Evolutionary conservation across 306 rosid species (phyloP).

Genomic region (Parietaria judaica): DNA sequence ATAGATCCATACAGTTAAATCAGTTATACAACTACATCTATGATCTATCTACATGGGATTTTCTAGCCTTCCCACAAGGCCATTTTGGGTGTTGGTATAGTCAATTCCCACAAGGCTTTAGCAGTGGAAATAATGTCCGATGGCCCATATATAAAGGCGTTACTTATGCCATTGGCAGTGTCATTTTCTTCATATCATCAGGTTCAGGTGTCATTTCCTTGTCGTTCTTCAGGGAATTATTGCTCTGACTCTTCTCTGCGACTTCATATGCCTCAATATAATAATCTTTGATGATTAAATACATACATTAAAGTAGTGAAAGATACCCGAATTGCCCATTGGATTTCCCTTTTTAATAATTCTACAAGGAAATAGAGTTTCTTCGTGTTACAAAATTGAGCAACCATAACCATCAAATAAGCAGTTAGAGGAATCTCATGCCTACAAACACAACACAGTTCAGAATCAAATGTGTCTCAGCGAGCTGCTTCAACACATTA

Average conservation of each 20-base stretch:
- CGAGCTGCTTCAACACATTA: constrained; percentile 71
- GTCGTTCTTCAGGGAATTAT: constrained; percentile 4
- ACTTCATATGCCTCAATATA: not conserved
- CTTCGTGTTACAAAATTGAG: constrained; percentile 9
- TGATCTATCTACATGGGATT: no score
- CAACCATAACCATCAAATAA: constrained; percentile 17
- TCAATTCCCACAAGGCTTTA: constrained; percentile 3
- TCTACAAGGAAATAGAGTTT: no score
- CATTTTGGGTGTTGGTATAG: not conserved
- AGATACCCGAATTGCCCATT: not conserved
- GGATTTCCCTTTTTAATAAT: not conserved
- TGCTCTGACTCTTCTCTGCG: not conserved
- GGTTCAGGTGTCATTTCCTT: constrained; percentile 8
- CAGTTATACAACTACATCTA: no score
- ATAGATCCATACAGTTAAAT: no score
- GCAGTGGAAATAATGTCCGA: constrained; percentile 8
- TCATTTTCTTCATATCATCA: constrained; percentile 1
- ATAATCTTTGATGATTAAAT: not conserved
- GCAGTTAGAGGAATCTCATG: constrained; percentile 14
- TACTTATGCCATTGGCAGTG: not conserved
- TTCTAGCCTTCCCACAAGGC: no score
- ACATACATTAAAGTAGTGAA: not conserved
- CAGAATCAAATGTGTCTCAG: constrained; percentile 47
- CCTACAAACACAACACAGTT: constrained; percentile 6
- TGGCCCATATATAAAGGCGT: not conserved